Base-by-base conservation (phyloP, 768 basidiomycete species). In the Lenzites betulinus region DNA sequence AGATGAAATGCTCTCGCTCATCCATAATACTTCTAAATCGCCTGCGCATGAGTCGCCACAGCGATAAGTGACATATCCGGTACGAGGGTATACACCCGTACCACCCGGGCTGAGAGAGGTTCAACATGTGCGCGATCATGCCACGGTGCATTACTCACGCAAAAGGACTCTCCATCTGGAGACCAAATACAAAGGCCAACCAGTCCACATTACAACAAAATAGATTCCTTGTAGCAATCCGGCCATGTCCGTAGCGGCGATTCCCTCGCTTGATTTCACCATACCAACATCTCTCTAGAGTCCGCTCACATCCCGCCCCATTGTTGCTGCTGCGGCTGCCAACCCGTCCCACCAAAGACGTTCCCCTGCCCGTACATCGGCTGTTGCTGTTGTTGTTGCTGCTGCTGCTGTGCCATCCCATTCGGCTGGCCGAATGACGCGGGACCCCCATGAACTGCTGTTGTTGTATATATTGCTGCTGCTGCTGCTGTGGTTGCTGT, bases 401-500 rank as follows among this genome's bases (percentile, higher is more conserved):
- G 54, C 20, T 66, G 71, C 57, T 67, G 72, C 44, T 68, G 71
- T 36, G 39, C 41, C 50, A 61, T 62, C 56, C 38, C 41, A 49
- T 53, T 39, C 61, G 63, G 69, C 59, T 53, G 60, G 5, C 58
- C 64, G 51, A 67, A 66, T 12, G 50, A 70, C 13, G 64, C 59
- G 41, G 77, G 70, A 25, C 41, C 36, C 61, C 51, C 54, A 49
- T 47, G 42, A 59, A 56, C 53, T 22, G 47, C 41, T 35, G 62
- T 43, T 63, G 62, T 3, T 26, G 43, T 36, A 33, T n/a, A 18
- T 38, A 47, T 2, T 26, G 41, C 39, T 7, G 41, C 42, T 43
- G 60, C 25, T 71, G 71, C 35, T 59, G 58, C n/a, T 42, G 49
- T 22, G 56, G 65, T 47, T 70, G 73, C 47, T 58, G 64, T 54